A percentile compares a stretch with the other conserved stretches of the same genome.
Evolutionary conservation across 1,284 basidiomycete genomes (phyloP).

Genomic region (Meripilus lineatus): DNA sequence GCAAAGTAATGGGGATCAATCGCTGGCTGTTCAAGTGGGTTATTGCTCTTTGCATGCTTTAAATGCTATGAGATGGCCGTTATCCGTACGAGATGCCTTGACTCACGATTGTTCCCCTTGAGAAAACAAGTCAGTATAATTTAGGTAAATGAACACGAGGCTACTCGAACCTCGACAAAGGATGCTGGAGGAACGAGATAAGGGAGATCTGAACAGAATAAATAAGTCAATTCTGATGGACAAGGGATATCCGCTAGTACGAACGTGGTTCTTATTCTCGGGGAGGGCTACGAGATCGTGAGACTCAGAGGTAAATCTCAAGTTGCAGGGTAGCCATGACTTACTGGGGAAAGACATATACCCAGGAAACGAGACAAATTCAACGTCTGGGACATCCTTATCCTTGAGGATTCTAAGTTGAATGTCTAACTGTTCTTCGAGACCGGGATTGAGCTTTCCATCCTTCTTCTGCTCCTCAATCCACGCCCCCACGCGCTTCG

Average conservation of each 20-base stretch:
- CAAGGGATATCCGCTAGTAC: too few relatives aligned
- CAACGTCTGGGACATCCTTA: slow-evolving; percentile 6
- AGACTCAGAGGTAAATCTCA: too few relatives aligned
- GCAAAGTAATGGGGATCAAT: slow-evolving; percentile 36
- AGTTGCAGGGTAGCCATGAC: not conserved
- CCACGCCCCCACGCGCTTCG: not conserved
- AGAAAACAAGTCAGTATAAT: too few relatives aligned
- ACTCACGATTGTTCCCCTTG: too few relatives aligned
- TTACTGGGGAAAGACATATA: slow-evolving; percentile 9
- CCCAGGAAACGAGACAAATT: slow-evolving; percentile 9
- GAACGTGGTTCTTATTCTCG: too few relatives aligned
- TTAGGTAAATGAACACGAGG: too few relatives aligned
- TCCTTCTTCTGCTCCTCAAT: slow-evolving; percentile 9
- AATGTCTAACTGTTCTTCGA: slow-evolving; percentile 15
- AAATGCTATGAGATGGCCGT: not conserved
- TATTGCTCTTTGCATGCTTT: slow-evolving; percentile 23
- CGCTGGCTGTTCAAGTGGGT: slow-evolving; percentile 30
- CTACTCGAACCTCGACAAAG: too few relatives aligned
- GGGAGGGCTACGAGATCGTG: too few relatives aligned
- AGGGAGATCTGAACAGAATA: too few relatives aligned
- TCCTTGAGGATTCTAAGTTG: slow-evolving; percentile 11
- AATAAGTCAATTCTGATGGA: too few relatives aligned
- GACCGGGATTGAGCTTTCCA: slow-evolving; percentile 13
- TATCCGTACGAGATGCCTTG: slow-evolving; percentile 10
- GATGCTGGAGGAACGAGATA: too few relatives aligned